Evolutionary conservation across 2,329 filamentous ascomycete genomes (phyloP).

Genomic region (Pyrenochaeta sp.): DNA sequence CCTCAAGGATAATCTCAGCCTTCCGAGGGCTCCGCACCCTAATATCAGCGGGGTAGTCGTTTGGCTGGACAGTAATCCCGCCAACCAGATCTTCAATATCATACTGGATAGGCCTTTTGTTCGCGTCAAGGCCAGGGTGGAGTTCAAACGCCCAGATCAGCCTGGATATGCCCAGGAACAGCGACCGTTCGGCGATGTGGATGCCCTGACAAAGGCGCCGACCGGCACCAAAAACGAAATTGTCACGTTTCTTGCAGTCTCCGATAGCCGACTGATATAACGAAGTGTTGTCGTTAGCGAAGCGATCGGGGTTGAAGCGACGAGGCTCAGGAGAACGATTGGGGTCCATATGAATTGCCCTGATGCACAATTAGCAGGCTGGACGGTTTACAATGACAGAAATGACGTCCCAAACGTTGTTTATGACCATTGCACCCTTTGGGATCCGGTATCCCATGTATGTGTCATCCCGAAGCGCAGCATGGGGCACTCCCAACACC

Average conservation of each 20-base stretch:
- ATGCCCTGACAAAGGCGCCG: constrained; percentile 49
- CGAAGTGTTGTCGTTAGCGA: constrained; percentile 27
- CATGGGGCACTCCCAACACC: constrained; percentile 35
- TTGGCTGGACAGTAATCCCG: too few relatives aligned
- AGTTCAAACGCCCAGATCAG: constrained; percentile 46
- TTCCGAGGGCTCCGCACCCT: too few relatives aligned
- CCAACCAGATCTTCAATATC: too few relatives aligned
- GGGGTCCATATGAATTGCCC: constrained; percentile 50
- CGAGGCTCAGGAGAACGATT: constrained; percentile 51
- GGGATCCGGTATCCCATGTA: constrained; percentile 49
- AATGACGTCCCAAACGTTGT: constrained; percentile 43
- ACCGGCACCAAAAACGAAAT: constrained; percentile 50
- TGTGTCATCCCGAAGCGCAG: constrained; percentile 29
- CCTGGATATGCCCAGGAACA: constrained; percentile 42
- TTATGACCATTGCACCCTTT: constrained; percentile 43
- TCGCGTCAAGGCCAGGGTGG: too few relatives aligned
- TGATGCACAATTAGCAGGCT: too few relatives aligned
- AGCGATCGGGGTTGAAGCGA: constrained; percentile 55
- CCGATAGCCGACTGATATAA: constrained; percentile 44
- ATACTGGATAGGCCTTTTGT: too few relatives aligned
- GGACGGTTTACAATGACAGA: too few relatives aligned
- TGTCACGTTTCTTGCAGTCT: constrained; percentile 36
- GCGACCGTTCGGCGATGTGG: constrained; percentile 43
- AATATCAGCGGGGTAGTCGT: too few relatives aligned
- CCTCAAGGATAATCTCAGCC: too few relatives aligned